Conservation (phyloP, 1,284 basidiomycete genomes). For the Vanrija sp. region DNA sequence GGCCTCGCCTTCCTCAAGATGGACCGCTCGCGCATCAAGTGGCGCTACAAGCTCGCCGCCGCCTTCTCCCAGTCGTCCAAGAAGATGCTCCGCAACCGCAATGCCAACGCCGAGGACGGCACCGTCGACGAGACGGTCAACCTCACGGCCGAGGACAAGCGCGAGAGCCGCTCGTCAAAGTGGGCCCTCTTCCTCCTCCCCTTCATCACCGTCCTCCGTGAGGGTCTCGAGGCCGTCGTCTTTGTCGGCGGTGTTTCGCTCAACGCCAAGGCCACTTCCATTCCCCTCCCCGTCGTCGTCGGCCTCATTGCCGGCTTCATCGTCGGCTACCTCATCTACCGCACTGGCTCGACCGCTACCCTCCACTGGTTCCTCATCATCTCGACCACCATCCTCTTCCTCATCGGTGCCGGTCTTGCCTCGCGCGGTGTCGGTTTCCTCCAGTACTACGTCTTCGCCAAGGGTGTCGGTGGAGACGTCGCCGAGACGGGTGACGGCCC, state of each 20-base stretch:
- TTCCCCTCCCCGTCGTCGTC: slow-evolving; percentile 81
- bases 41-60: slow-evolving; percentile 77
- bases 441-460: slow-evolving; percentile 56
- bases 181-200: slow-evolving; percentile 86
- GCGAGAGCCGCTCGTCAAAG: slow-evolving; percentile 55
- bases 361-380: slow-evolving; percentile 72
- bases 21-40: slow-evolving; percentile 72
- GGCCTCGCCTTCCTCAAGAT: slow-evolving; percentile 65
- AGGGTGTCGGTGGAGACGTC: slow-evolving; percentile 64
- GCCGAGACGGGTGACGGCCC: slow-evolving; percentile 61
- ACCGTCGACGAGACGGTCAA: slow-evolving; percentile 2
- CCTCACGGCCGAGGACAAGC: slow-evolving; percentile 51
- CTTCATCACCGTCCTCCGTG: slow-evolving; percentile 76
- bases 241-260: slow-evolving; percentile 91
- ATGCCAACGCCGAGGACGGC: slow-evolving; percentile 14
- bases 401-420: slow-evolving; percentile 88
- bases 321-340: slow-evolving; percentile 54
- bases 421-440: slow-evolving; percentile 64
- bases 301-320: slow-evolving; percentile 71
- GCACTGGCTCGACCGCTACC: slow-evolving; percentile 48
- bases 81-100: neutral
- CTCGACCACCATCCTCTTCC: slow-evolving; percentile 82
- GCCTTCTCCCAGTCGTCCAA: slow-evolving; percentile 58
- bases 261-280: slow-evolving; percentile 69
- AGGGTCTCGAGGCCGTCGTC: slow-evolving; percentile 88